phyloP scores from a whole-genome alignment of 306 rosid genomes.

The Fagus crenata region DNA sequence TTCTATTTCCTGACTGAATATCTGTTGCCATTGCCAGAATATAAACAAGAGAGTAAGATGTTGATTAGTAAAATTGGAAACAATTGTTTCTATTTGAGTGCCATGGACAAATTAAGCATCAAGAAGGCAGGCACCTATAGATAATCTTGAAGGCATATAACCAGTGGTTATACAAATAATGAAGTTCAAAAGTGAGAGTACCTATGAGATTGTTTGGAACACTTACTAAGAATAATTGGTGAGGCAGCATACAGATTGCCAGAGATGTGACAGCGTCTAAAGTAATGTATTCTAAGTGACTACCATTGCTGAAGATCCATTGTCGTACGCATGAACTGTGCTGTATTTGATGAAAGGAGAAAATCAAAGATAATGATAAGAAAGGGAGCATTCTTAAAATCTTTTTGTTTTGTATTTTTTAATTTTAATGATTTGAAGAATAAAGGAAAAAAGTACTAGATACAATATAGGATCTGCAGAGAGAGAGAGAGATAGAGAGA shows the following conservation, averaged over 20 bases:
- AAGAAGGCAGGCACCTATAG: neutral
- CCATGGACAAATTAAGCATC: neutral
- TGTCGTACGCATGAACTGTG: neutral
- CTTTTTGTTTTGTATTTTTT: neutral
- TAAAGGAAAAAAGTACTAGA: conserved; percentile 1
- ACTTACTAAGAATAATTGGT: conserved; percentile 11
- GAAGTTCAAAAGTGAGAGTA: neutral
- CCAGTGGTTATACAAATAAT: neutral
- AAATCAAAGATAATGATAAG: neutral
- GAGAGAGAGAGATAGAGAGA: neutral
- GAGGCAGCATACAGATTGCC: conserved; percentile 19
- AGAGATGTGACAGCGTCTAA: conserved; percentile 4
- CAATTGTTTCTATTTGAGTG: neutral
- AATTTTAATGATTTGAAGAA: too few relatives aligned
- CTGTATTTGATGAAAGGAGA: conserved; percentile 10
- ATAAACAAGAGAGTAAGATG: neutral
- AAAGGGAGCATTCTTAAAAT: neutral
- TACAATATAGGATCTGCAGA: neutral
- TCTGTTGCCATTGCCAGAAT: neutral
- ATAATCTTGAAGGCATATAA: neutral
- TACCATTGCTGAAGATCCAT: conserved; percentile 15
- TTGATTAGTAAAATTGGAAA: neutral
- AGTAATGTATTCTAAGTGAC: conserved; percentile 3
- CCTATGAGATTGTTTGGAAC: conserved; percentile 1
- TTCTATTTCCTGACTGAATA: conserved; percentile 1